Conservation (phyloP, 805 yeast genomes). For the Maudiozyma barnettii region DNA sequence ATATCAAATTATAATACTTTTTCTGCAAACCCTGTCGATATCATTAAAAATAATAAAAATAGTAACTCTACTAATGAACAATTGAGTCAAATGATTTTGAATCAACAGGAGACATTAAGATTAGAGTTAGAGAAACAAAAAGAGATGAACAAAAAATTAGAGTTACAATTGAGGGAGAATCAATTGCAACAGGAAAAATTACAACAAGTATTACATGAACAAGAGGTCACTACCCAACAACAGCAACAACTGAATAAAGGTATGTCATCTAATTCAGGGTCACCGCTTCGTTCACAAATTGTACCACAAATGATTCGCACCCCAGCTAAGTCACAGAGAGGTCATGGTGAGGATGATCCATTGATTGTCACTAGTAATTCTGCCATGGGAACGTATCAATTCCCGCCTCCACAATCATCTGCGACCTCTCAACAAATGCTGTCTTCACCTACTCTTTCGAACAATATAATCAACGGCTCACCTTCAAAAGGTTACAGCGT, state of each 20-base stretch:
- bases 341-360: constrained; percentile 7
- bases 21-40: background rate
- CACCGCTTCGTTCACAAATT: background rate
- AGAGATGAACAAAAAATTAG: constrained; percentile 23
- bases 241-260: background rate
- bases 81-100: constrained; percentile 8
- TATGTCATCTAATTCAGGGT: background rate
- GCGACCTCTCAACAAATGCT: constrained; percentile 12
- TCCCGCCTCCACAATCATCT: constrained; percentile 22
- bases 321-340: constrained; percentile 4
- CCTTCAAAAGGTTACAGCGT: constrained; percentile 5
- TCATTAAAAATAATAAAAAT: background rate
- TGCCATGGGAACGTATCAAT: constrained; percentile 25
- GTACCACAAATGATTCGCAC: constrained; percentile 8
- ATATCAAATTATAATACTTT: background rate
- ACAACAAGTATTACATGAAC: constrained; percentile 21
- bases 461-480: constrained; percentile 17
- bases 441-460: constrained; percentile 7
- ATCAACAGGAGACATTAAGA: constrained; percentile 26
- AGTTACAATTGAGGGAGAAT: constrained; percentile 22
- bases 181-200: constrained; percentile 23
- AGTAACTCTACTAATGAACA: background rate
- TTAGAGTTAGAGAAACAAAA: constrained; percentile 26
- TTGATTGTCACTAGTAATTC: constrained; percentile 26
- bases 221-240: constrained; percentile 5